Evolutionary conservation across 2,329 filamentous ascomycete genomes (phyloP).

Genomic region (Drechslerella coelobrocha): DNA sequence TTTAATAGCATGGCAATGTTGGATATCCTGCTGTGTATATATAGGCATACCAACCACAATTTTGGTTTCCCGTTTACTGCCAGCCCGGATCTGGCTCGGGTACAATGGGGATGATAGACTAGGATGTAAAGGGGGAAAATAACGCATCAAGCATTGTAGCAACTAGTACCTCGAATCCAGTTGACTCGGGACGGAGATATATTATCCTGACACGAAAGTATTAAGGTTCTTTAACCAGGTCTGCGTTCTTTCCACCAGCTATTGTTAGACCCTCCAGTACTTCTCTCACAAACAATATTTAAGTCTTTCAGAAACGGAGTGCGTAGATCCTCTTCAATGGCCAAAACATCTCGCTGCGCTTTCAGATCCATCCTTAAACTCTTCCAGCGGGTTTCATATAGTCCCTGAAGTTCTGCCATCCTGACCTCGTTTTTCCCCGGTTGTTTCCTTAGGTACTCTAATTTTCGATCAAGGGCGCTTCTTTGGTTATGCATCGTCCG

Average conservation of each 20-base stretch:
- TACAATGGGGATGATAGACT: not conserved
- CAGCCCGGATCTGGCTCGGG: not conserved
- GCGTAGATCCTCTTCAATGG: slow-evolving; percentile 36
- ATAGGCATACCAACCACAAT: not conserved
- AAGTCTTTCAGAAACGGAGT: slow-evolving; percentile 30
- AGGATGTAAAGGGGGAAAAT: not conserved
- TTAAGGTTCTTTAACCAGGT: not conserved
- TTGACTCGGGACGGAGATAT: too few species aligned
- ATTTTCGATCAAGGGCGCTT: slow-evolving; percentile 11
- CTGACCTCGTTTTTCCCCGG: slow-evolving; percentile 20
- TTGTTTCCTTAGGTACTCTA: slow-evolving; percentile 14
- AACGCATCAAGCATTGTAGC: not conserved
- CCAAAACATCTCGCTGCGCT: slow-evolving; percentile 36
- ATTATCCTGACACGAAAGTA: not conserved
- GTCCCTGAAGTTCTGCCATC: slow-evolving; percentile 23
- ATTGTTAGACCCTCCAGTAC: not conserved
- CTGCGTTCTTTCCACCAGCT: slow-evolving; percentile 30
- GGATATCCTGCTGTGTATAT: not conserved
- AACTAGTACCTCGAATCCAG: not conserved
- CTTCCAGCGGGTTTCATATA: slow-evolving; percentile 33
- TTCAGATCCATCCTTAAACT: slow-evolving; percentile 31
- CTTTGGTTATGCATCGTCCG: slow-evolving; percentile 25
- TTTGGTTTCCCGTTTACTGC: not conserved
- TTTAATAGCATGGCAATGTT: not conserved
- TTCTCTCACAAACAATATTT: slow-evolving; percentile 16